phyloP scores from a whole-genome alignment of 164 flowering plant genomes.

The Stephania cephalantha region DNA sequence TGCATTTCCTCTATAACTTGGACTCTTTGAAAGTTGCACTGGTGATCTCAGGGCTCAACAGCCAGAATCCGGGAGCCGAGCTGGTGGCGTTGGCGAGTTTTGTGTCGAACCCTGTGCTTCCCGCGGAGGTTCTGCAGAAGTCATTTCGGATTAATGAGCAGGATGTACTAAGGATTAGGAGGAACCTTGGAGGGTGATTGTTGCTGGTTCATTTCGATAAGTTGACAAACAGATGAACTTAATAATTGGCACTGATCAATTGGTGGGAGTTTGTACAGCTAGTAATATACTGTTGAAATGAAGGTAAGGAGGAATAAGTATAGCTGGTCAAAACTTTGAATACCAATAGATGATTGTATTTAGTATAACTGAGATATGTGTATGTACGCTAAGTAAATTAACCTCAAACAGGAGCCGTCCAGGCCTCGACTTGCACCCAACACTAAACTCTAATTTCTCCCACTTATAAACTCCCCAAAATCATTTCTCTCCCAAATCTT shows the following conservation, averaged over 20 bases:
- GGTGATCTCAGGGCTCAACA: conserved; percentile 49
- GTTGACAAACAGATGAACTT: neutral
- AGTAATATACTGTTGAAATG: neutral
- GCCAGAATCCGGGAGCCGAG: conserved; percentile 63
- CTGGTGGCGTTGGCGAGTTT: conserved; percentile 35
- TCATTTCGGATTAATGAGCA: conserved; percentile 35
- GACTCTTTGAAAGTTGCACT: conserved; percentile 29
- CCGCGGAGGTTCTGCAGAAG: conserved; percentile 37
- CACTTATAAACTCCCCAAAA: no score
- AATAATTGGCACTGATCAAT: neutral
- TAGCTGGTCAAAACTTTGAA: no score
- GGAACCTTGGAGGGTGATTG: conserved; percentile 43
- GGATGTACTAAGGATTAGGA: conserved; percentile 40
- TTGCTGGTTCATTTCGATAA: neutral
- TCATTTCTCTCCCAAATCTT: no score
- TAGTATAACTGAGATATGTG: no score
- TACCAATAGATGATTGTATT: no score
- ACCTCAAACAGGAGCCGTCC: no score
- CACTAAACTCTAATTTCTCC: no score
- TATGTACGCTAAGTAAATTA: no score
- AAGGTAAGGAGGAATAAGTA: neutral
- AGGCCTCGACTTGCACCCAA: no score
- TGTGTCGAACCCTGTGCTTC: conserved; percentile 29
- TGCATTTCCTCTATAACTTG: conserved; percentile 49
- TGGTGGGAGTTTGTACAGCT: neutral